Base-by-base conservation (phyloP, 2,329 filamentous ascomycete species). In the Aaosphaeria arxii region DNA sequence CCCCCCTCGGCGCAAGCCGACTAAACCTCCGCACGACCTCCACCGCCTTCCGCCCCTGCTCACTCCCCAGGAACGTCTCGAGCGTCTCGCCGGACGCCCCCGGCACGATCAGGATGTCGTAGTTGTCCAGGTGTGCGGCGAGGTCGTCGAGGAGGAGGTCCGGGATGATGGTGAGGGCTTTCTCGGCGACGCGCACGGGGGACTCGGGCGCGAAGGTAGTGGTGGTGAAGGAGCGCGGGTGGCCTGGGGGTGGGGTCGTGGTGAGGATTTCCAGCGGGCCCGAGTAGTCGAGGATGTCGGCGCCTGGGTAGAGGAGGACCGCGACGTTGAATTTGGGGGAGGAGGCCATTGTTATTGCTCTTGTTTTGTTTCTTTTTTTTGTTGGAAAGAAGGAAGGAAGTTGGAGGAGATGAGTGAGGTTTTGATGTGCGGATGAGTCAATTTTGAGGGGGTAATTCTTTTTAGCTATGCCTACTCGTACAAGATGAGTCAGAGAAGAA, bases 251-350 rank as follows among this genome's bases (percentile, higher is more conserved):
- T 11, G 56, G 55, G 31, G 59, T 60, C 47, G 57, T 62, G 32
- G 58, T 61, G 47, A 71, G 62, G 33, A 74, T 59, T 48, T 74
- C 71, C 28, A 66, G 53, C 4, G 71, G 72, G 1, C 68, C 71
- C 28, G 61, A 58, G 48, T 73, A 73, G 58, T 74, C 72, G 43
- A 74, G 67, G 43, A 74, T 63, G 48, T 74, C 71, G 29, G 62
- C 69, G 7, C 62, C 54, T 3, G 61, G 54, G 54, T 70, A 74
- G 28, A 75, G 51, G 28, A 74, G 57, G 1, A 72, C 59, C 13
- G 65, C 72, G 33, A n/a, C 33, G n/a, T 36, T 36, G 33, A 36
- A 36, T 36, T 36, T 36, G 7, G 33, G 33, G 7, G 33, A 36
- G 17, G 17, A 24, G 17, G 17, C 17, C 17, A 24, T 24, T 24